phyloP scores from a whole-genome alignment of 2,329 filamentous ascomycete species.

The Arthrinium puccinioides region DNA sequence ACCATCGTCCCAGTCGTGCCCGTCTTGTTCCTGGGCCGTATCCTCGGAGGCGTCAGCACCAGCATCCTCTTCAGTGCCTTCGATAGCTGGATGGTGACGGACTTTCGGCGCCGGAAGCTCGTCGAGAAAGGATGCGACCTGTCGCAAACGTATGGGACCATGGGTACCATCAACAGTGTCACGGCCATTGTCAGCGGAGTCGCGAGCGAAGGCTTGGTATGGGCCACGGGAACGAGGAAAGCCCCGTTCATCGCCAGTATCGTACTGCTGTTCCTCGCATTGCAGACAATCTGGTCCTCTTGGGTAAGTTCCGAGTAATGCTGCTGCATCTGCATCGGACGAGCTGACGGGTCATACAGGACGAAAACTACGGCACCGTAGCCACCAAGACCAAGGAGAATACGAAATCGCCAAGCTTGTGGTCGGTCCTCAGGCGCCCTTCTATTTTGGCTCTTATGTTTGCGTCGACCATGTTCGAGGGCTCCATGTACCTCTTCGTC shows the following conservation, averaged over 20 bases:
- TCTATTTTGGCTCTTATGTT: conserved; percentile 43
- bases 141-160: conserved; percentile 40
- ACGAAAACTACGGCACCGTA: conserved; percentile 13
- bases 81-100: conserved; percentile 53
- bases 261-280: conserved; percentile 32
- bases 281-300: conserved; percentile 34
- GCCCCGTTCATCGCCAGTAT: conserved; percentile 45
- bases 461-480: conserved; percentile 51
- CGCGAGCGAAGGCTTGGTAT: conserved; percentile 43
- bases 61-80: conserved; percentile 52
- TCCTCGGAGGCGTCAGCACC: conserved; percentile 47
- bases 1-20: conserved; percentile 34
- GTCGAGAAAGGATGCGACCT: conserved; percentile 24
- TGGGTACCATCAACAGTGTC: conserved; percentile 45
- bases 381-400: conserved; percentile 4
- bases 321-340: background rate
- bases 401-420: conserved; percentile 11
- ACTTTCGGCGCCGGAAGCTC: conserved; percentile 40
- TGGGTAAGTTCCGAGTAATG: conserved; percentile 33
- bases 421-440: conserved; percentile 28
- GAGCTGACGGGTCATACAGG: conserved; percentile 7
- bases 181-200: conserved; percentile 48
- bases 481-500: conserved; percentile 55
- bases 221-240: conserved; percentile 36
- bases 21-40: conserved; percentile 45